These are phyloP conservation scores for Cutaneotrichosporon sp. DNA, from an alignment of 1,284 basidiomycete genomes.

Conservation along the genomic window DNA sequence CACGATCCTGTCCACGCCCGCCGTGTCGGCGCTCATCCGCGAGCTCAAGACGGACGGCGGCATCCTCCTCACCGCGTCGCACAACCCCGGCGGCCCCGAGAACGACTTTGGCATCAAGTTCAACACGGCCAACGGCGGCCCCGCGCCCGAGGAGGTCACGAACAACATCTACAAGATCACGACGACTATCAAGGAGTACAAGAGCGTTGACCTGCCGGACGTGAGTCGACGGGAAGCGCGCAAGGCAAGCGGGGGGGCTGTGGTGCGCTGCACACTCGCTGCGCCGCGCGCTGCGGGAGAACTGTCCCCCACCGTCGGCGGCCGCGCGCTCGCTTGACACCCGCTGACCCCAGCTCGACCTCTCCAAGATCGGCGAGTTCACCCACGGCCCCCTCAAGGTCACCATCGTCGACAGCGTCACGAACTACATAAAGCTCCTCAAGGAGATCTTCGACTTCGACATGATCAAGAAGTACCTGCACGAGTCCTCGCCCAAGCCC, in stretches of 20 bases:
- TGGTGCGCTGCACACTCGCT: neutral
- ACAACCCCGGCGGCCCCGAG: constrained; percentile 97
- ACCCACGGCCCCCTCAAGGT: constrained; percentile 82
- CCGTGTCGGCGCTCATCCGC: constrained; percentile 92
- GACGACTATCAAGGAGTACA: constrained; percentile 83
- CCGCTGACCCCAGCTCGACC: constrained; percentile 64
- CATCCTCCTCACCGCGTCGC: constrained; percentile 95
- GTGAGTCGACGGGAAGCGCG: constrained; percentile 59
- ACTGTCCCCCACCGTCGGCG: neutral
- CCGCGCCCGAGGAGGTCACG: constrained; percentile 92
- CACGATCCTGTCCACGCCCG: constrained; percentile 92
- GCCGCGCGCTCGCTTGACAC: neutral
- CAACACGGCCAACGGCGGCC: constrained; percentile 95
- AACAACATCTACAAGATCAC: constrained; percentile 91
- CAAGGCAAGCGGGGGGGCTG: too few relatives aligned
- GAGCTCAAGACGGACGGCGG: constrained; percentile 95
- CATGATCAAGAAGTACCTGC: constrained; percentile 87
- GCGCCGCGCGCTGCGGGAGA: neutral
- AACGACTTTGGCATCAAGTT: constrained; percentile 99
- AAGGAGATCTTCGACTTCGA: constrained; percentile 92
- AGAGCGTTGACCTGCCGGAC: constrained; percentile 73
- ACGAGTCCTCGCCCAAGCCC: constrained; percentile 63
- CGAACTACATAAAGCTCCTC: constrained; percentile 83
- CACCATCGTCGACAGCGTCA: constrained; percentile 90
- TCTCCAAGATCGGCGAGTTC: constrained; percentile 78